Base-by-base conservation (phyloP, 495 filamentous ascomycete species). In the Sporormia fimetaria region DNA sequence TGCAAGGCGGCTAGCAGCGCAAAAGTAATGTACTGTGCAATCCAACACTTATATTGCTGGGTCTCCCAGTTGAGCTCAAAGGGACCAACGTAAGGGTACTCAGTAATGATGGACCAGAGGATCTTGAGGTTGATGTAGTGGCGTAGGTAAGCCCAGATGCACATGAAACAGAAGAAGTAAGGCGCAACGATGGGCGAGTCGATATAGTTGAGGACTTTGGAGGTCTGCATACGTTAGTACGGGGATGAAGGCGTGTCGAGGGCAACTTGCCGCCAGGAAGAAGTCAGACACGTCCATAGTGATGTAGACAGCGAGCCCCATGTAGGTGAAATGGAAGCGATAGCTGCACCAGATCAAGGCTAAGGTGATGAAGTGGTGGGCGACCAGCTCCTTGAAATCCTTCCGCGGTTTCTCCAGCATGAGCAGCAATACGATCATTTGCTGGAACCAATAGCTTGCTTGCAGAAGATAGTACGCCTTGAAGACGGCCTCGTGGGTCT, bases 381-480 rank as follows among this genome's bases (percentile, higher is more conserved):
- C 77, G 21, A 96, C 85, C 35, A 98, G 71, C 68, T 96, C 90
- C 64, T 81, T 87, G 61, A 87, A 96, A 57, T 98, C 90, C 66
- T 95, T 95, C 9, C 90, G 69, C 17, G 83, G 88, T 67, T 93
- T 92, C 71, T 98, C 90, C 63, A 95, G 73, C 60, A 81, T 81
- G 39, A 98, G 67, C 43, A 86, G 46, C 35, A 96, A 68, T 12
- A 98, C 90, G 42, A 98, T 82, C 14, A 78, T 81, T 67, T 98
- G 90, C 67, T 96, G 92, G 4, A 80, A 73, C 90, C 90, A 98
- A 66, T 94, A 98, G 40, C 81, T 80, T 23, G 86, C 92, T 65
- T 98, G 82, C 51, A 98, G 78, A 33, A 98, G 67, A 54, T 98
- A 98, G 59, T 95, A 98, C 16, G 87, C 82, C 71, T 98, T 98